A percentile compares a stretch with the other conserved stretches of the same genome.
Evolutionary conservation across 345 rosid species (phyloP).

Genomic region (Carallia pectinifolia): DNA sequence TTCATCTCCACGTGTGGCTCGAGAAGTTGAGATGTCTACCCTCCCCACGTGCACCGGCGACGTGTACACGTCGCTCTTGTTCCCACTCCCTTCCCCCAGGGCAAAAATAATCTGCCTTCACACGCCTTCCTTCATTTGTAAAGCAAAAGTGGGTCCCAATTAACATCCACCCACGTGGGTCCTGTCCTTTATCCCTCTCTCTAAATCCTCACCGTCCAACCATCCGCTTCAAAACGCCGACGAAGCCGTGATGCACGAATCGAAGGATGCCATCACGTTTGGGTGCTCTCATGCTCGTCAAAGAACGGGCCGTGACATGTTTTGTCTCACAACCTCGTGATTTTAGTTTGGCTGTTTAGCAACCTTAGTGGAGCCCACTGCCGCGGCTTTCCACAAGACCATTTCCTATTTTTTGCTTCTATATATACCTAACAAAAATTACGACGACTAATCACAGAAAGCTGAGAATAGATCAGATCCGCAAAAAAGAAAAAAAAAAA

Average conservation of each 20-base stretch:
- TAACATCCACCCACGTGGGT: too few species aligned
- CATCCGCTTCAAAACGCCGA: not conserved
- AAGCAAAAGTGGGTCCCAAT: not conserved
- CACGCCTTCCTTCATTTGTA: not conserved
- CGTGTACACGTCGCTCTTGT: not conserved
- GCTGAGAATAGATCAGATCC: too few species aligned
- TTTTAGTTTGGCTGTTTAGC: too few species aligned
- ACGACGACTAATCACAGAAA: too few species aligned
- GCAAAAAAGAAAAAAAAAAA: too few species aligned
- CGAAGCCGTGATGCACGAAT: not conserved
- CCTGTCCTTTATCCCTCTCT: not conserved
- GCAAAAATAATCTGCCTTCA: not conserved
- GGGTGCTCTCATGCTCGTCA: not conserved
- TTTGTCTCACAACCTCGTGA: too few species aligned
- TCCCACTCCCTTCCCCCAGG: not conserved
- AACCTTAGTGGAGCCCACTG: too few species aligned
- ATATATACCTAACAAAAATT: too few species aligned
- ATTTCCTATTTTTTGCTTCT: too few species aligned
- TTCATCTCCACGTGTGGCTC: constrained; percentile 7
- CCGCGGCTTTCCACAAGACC: too few species aligned
- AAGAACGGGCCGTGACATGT: too few species aligned
- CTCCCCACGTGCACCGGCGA: constrained; percentile 4
- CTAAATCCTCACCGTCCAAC: constrained; percentile 13
- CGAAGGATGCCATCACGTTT: not conserved
- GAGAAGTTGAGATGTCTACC: not conserved